phyloP scores from a whole-genome alignment of 495 filamentous ascomycete genomes.

The Talaromyces ruber region DNA sequence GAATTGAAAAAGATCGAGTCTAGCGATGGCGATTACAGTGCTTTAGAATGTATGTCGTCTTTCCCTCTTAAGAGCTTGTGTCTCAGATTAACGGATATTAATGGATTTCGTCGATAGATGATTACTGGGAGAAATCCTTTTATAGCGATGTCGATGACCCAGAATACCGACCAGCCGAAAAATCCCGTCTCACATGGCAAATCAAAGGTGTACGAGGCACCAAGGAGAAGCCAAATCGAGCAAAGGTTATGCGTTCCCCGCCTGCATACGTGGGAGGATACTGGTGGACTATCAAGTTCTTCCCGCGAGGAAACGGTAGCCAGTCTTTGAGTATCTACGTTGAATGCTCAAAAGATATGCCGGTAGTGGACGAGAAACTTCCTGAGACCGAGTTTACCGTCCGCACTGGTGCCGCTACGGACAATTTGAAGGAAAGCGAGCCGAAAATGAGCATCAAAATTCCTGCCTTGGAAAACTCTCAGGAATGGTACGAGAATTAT shows the following conservation, averaged over 20 bases:
- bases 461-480: conserved; percentile 16
- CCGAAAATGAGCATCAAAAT: conserved; percentile 25
- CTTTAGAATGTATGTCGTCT: conserved; percentile 40
- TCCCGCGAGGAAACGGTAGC: conserved; percentile 55
- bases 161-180: conserved; percentile 41
- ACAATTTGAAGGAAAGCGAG: conserved; percentile 15
- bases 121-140: conserved; percentile 52
- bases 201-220: conserved; percentile 54
- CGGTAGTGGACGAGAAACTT: conserved; percentile 24
- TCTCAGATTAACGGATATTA: background rate
- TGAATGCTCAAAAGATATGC: conserved; percentile 47
- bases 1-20: conserved; percentile 53
- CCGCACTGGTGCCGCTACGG: conserved; percentile 23
- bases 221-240: conserved; percentile 48
- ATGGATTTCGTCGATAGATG: conserved; percentile 23
- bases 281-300: conserved; percentile 66
- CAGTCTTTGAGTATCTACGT: conserved; percentile 55
- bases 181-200: conserved; percentile 52
- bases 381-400: conserved; percentile 33
- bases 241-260: conserved; percentile 52
- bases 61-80: background rate
- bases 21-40: conserved; percentile 39
- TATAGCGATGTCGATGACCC: conserved; percentile 52
- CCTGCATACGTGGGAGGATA: conserved; percentile 50
- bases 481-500: conserved; percentile 26